Evolutionary conservation across 2,329 filamentous ascomycete genomes (phyloP).

Genomic region (Aurifilum marmelostoma): DNA sequence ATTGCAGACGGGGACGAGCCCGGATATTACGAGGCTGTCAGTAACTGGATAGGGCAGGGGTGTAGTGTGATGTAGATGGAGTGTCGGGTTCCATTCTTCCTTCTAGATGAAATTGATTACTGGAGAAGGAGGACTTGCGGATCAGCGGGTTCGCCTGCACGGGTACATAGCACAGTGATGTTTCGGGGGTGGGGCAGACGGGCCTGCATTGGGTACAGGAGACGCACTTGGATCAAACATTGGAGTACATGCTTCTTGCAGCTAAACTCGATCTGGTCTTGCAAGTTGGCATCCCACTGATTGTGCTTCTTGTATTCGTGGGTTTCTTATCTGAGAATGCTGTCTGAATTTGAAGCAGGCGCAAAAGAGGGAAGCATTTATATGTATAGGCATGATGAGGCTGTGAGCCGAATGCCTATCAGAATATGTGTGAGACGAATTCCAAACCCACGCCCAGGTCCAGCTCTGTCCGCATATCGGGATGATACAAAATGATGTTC

Average conservation of each 20-base stretch:
- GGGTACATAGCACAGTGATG: background rate
- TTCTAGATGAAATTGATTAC: background rate
- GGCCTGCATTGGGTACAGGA: background rate
- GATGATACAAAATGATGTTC: no score
- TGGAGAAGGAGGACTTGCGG: background rate
- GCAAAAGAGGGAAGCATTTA: no score
- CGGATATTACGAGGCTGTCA: conserved; percentile 76
- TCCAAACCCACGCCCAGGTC: no score
- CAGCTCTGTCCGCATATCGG: no score
- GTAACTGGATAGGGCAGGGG: conserved; percentile 51
- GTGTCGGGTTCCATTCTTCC: no score
- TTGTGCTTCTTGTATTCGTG: background rate
- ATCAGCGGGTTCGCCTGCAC: background rate
- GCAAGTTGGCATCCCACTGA: no score
- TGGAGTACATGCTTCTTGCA: background rate
- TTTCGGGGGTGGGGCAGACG: background rate
- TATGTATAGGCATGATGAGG: no score
- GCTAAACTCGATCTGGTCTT: background rate
- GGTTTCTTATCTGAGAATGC: no score
- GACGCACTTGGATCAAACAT: background rate
- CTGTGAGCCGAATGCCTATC: no score
- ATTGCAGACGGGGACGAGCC: conserved; percentile 68
- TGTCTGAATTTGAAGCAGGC: no score
- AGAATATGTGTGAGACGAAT: no score
- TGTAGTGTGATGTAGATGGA: conserved; percentile 56